phyloP scores from a whole-genome alignment of 2,329 filamentous ascomycete genomes.

The Trichoderma sp. region DNA sequence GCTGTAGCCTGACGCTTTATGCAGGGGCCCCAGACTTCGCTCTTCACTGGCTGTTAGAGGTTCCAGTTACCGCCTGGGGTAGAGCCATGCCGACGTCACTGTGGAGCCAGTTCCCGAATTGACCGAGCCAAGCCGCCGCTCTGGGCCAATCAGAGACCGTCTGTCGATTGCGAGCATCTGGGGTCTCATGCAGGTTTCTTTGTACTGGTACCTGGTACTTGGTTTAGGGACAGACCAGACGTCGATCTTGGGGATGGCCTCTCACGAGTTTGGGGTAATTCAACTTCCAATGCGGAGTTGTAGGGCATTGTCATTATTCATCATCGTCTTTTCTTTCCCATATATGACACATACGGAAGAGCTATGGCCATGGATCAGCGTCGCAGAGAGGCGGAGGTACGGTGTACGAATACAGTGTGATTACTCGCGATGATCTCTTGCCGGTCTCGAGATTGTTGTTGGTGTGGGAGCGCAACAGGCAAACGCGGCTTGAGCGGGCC shows the following conservation, averaged over 20 bases:
- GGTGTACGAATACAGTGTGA: neutral
- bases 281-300: no score
- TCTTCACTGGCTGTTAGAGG: neutral
- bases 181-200: neutral
- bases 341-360: neutral
- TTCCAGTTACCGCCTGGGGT: neutral
- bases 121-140: constrained; percentile 14
- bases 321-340: neutral
- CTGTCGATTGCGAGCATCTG: neutral
- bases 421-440: neutral
- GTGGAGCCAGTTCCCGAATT: constrained; percentile 3
- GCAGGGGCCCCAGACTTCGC: constrained; percentile 12
- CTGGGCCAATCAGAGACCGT: neutral
- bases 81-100: constrained; percentile 9
- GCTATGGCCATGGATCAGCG: neutral
- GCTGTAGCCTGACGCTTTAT: neutral
- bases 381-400: neutral
- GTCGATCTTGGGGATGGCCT: neutral
- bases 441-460: neutral
- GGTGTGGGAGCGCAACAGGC: constrained; percentile 13
- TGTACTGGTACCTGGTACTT: neutral
- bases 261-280: neutral
- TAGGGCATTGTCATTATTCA: no score
- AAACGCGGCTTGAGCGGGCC: constrained; percentile 14
- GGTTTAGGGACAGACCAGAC: neutral